Percentiles rank a stretch among this genome's conserved stretches.
Conservation (phyloP, 345 rosid genomes). For the Moringa oleifera region DNA sequence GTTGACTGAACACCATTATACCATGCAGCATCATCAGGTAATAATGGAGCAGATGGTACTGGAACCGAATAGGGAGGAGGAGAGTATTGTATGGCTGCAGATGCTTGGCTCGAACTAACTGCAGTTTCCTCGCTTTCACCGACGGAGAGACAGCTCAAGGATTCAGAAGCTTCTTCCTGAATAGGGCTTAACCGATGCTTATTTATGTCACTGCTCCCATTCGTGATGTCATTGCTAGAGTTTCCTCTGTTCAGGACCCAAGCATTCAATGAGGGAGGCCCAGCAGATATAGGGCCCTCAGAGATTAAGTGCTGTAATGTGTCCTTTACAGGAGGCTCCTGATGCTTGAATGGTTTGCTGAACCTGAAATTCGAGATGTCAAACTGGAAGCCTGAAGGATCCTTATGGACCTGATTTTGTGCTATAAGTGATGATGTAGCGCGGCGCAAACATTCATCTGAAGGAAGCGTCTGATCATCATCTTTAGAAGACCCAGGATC, state of each 20-base stretch:
- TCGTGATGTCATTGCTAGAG: constrained; percentile 32
- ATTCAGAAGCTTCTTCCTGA: constrained; percentile 48
- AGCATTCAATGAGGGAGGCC: constrained; percentile 80
- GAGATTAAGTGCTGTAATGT: constrained; percentile 14
- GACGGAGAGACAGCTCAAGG: constrained; percentile 50
- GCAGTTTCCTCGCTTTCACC: constrained; percentile 26
- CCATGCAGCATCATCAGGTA: constrained; percentile 79
- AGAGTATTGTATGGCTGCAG: constrained; percentile 20
- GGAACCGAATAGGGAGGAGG: constrained; percentile 52
- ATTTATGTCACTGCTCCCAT: constrained; percentile 27
- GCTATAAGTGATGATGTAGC: constrained; percentile 60
- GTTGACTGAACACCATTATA: constrained; percentile 28
- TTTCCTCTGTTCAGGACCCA: constrained; percentile 61
- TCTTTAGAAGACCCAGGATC: constrained; percentile 29
- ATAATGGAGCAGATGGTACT: constrained; percentile 79
- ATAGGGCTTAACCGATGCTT: constrained; percentile 43
- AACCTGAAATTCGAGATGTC: constrained; percentile 34
- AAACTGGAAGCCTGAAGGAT: constrained; percentile 40
- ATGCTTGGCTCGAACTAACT: constrained; percentile 18
- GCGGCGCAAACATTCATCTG: constrained; percentile 74
- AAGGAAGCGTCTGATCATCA: constrained; percentile 28
- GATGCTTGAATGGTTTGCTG: constrained; percentile 30
- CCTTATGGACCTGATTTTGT: constrained; percentile 34
- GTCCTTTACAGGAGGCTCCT: constrained; percentile 39
- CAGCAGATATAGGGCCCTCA: constrained; percentile 45